A percentile compares a stretch with the other conserved stretches of the same genome.
Conservation (phyloP, 2,329 filamentous ascomycete genomes). For the Aaosphaeria arxii region DNA sequence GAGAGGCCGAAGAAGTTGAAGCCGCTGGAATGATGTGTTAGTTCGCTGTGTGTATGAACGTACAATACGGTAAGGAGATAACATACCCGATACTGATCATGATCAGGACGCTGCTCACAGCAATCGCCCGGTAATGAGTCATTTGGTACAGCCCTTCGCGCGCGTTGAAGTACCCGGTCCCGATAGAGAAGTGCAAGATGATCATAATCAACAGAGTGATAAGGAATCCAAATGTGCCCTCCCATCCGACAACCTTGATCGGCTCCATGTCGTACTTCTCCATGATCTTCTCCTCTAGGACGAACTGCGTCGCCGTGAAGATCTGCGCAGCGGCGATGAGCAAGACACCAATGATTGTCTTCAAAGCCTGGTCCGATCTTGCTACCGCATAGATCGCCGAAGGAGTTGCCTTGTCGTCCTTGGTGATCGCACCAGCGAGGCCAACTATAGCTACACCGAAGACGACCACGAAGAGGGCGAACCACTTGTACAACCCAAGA, state of each 20-base stretch:
- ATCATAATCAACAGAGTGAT: slow-evolving; percentile 79
- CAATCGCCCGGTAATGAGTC: slow-evolving; percentile 66
- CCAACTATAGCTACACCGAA: slow-evolving; percentile 86
- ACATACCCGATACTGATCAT: slow-evolving; percentile 96
- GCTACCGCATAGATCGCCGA: slow-evolving; percentile 21
- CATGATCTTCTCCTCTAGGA: slow-evolving; percentile 91
- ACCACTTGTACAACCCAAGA: slow-evolving; percentile 87
- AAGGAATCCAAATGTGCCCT: slow-evolving; percentile 84
- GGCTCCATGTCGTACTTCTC: slow-evolving; percentile 77
- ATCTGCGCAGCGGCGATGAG: slow-evolving; percentile 93
- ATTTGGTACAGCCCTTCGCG: slow-evolving; percentile 82
- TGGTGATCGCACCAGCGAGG: slow-evolving; percentile 78
- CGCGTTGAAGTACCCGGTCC: slow-evolving; percentile 86
- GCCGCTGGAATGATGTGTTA: slow-evolving; percentile 55
- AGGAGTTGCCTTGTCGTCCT: slow-evolving; percentile 56
- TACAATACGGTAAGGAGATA: slow-evolving; percentile 1
- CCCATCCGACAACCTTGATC: slow-evolving; percentile 91
- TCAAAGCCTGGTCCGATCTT: slow-evolving; percentile 55
- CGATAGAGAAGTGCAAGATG: slow-evolving; percentile 73
- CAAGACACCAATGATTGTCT: slow-evolving; percentile 77
- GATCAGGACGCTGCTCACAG: slow-evolving; percentile 78
- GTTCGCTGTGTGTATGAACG: slow-evolving; percentile 7
- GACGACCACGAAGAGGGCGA: slow-evolving; percentile 82
- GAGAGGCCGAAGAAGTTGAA: slow-evolving; percentile 99
- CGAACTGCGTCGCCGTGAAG: slow-evolving; percentile 95